Percentiles rank a stretch among this genome's conserved stretches.
These are phyloP conservation scores for Centella asiatica DNA, from an alignment of 129 eudicot species.

Conservation along the genomic window DNA sequence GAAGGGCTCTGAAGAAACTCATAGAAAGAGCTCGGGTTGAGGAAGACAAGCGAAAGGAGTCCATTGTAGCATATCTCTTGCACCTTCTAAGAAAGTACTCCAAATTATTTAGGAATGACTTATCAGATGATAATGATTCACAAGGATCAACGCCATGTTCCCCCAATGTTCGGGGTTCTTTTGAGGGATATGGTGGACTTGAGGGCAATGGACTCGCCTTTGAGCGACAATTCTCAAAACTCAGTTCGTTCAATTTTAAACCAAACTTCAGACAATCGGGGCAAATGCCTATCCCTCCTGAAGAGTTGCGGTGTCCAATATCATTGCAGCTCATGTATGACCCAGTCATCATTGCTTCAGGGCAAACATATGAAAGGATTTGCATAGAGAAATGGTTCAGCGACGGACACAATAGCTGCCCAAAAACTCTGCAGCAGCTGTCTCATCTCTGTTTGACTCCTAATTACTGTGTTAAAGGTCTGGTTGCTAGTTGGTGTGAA, in stretches of 20 bases:
- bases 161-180: slow-evolving; percentile 74
- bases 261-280: slow-evolving; percentile 62
- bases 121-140: slow-evolving; percentile 86
- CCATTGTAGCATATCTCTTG: slow-evolving; percentile 72
- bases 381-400: slow-evolving; percentile 97
- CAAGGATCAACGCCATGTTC: slow-evolving; percentile 97
- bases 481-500: slow-evolving; percentile 97
- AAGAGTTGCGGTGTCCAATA: slow-evolving; percentile 90
- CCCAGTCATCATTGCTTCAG: slow-evolving; percentile 93
- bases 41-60: slow-evolving; percentile 93
- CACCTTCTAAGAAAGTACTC: slow-evolving; percentile 82
- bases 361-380: slow-evolving; percentile 88
- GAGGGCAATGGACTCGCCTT: slow-evolving; percentile 40
- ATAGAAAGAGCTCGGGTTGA: slow-evolving; percentile 77
- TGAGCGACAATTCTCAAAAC: slow-evolving; percentile 74
- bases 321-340: slow-evolving; percentile 97
- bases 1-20: slow-evolving; percentile 80
- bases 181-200: slow-evolving; percentile 45
- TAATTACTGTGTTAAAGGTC: slow-evolving; percentile 91
- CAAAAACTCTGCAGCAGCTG: slow-evolving; percentile 86
- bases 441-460: slow-evolving; percentile 79
- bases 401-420: slow-evolving; percentile 96
- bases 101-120: slow-evolving; percentile 67
- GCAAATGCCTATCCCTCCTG: slow-evolving; percentile 81
- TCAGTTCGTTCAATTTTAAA: slow-evolving; percentile 72